Conservation (phyloP, 2,329 filamentous ascomycete genomes). For the Penicillium hordei region DNA sequence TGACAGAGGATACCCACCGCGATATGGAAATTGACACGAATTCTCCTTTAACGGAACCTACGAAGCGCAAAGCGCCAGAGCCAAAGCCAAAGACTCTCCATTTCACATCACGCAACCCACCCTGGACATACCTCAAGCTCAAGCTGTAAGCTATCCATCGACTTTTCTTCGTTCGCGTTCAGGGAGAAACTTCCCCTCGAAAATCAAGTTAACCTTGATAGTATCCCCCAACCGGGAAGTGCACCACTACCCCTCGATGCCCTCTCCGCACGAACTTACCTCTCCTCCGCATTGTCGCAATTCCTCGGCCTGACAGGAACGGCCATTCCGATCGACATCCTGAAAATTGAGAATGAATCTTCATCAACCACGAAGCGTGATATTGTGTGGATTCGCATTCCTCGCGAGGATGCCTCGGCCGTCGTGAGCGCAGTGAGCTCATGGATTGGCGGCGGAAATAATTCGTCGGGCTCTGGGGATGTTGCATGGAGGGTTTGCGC, state of each 20-base stretch:
- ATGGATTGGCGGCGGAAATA: constrained; percentile 42
- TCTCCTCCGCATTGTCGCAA: constrained; percentile 48
- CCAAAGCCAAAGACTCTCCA: constrained; percentile 22
- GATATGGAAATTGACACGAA: constrained; percentile 1
- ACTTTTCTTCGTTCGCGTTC: not conserved
- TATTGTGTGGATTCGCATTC: constrained; percentile 46
- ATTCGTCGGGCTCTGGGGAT: constrained; percentile 12
- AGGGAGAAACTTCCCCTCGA: accelerated
- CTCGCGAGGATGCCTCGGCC: constrained; percentile 45
- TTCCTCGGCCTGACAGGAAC: constrained; percentile 50
- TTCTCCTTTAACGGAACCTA: not conserved
- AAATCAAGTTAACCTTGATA: constrained; percentile 12
- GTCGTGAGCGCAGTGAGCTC: constrained; percentile 48
- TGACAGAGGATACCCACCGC: constrained; percentile 4
- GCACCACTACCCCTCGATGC: constrained; percentile 38
- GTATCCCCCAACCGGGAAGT: constrained; percentile 30
- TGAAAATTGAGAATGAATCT: constrained; percentile 36
- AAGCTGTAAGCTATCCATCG: constrained; percentile 35
- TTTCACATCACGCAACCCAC: constrained; percentile 45
- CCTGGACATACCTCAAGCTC: constrained; percentile 47
- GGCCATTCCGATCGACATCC: constrained; percentile 49
- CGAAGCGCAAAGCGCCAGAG: constrained; percentile 31
- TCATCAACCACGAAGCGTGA: not conserved
- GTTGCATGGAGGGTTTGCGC: constrained; percentile 42
- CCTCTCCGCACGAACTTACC: constrained; percentile 48